A percentile compares a stretch with the other conserved stretches of the same genome.
Conservation (phyloP, 306 rosid species). For the Boehmeria nivea region DNA sequence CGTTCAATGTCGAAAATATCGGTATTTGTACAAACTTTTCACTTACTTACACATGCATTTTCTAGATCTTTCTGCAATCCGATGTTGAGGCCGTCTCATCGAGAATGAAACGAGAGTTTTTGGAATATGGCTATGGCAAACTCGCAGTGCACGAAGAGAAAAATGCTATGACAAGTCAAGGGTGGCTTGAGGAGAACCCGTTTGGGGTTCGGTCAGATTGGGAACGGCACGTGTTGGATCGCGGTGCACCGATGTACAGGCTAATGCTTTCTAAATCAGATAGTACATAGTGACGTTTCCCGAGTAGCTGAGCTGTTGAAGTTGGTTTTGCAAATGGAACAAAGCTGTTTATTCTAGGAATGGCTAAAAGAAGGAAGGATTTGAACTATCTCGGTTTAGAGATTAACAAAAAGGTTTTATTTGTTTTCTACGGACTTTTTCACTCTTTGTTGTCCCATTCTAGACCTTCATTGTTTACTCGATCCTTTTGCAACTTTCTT, state of each 20-base stretch:
- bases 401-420: slow-evolving; percentile 75
- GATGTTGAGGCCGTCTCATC: slow-evolving; percentile 61
- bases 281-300: too few species aligned
- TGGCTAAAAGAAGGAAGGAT: slow-evolving; percentile 68
- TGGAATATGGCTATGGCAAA: slow-evolving; percentile 60
- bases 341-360: slow-evolving; percentile 58
- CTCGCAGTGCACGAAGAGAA: slow-evolving; percentile 38
- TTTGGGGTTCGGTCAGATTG: slow-evolving; percentile 77
- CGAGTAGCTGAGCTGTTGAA: slow-evolving; percentile 15
- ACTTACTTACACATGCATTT: slow-evolving; percentile 12
- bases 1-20: too few species aligned
- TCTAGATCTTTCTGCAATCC: slow-evolving; percentile 84
- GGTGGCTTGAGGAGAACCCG: slow-evolving; percentile 80
- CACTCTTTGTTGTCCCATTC: background rate
- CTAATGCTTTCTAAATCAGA: slow-evolving; percentile 59
- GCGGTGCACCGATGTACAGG: slow-evolving; percentile 67
- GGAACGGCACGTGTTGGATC: slow-evolving; percentile 78
- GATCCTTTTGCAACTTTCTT: slow-evolving; percentile 18
- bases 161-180: slow-evolving; percentile 28
- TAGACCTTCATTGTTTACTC: background rate
- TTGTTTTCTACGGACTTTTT: background rate
- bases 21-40: too few species aligned
- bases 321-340: slow-evolving; percentile 9
- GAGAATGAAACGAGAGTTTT: slow-evolving; percentile 69
- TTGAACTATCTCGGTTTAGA: slow-evolving; percentile 88